Evolutionary conservation across 2,329 filamentous ascomycete species (phyloP).

Genomic region (Rutstroemia sp.): DNA sequence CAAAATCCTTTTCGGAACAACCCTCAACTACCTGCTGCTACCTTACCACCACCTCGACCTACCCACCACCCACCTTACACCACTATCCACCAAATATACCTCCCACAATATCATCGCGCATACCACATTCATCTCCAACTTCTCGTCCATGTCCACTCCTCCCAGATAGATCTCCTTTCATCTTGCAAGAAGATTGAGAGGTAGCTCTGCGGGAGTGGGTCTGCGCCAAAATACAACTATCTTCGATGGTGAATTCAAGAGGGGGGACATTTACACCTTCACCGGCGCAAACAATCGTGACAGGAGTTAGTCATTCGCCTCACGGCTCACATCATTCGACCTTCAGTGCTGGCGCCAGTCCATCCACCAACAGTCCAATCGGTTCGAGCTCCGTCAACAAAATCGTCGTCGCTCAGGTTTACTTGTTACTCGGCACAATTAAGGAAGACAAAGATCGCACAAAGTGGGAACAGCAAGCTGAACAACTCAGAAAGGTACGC

Average conservation of each 20-base stretch:
- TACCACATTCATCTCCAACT: not conserved
- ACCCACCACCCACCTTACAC: not conserved
- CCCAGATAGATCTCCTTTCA: slow-evolving; percentile 29
- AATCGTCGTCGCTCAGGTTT: slow-evolving; percentile 92
- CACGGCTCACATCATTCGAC: slow-evolving; percentile 40
- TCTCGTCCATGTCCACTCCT: slow-evolving; percentile 24
- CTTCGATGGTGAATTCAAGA: slow-evolving; percentile 33
- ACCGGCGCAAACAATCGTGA: slow-evolving; percentile 30
- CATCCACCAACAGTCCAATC: slow-evolving; percentile 33
- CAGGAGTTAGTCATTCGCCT: slow-evolving; percentile 30
- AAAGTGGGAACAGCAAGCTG: slow-evolving; percentile 88
- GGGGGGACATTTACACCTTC: slow-evolving; percentile 32
- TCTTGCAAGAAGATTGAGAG: slow-evolving; percentile 27
- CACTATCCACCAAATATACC: not conserved
- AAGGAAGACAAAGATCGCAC: slow-evolving; percentile 87
- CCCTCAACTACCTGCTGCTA: not conserved
- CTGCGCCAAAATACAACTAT: slow-evolving; percentile 28
- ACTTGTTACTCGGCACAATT: slow-evolving; percentile 86
- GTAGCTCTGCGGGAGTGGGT: slow-evolving; percentile 30
- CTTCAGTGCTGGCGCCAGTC: slow-evolving; percentile 30
- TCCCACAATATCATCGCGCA: slow-evolving; percentile 2
- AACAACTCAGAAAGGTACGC: slow-evolving; percentile 84
- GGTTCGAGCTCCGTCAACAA: slow-evolving; percentile 66
- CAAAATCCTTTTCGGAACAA: not conserved
- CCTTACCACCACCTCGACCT: not conserved